Evolutionary conservation across 768 basidiomycete genomes (phyloP), one percentile per base, ranked within the genome.

Genomic region (Cystofilobasidium bisporidii): DNA sequence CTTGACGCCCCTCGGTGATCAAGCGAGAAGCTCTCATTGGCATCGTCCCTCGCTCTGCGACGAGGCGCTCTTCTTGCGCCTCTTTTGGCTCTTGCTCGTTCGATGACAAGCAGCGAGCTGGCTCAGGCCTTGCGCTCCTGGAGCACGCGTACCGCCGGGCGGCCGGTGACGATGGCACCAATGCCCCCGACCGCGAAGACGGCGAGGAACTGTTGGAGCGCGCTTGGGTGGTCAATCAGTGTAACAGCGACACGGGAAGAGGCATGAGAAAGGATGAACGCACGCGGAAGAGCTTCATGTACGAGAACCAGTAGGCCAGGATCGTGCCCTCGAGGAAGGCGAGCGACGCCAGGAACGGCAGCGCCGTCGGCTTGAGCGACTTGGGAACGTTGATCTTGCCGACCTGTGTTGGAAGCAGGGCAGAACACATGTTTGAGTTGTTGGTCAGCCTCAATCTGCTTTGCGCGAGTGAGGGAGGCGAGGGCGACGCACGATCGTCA

Each of bases 221-320:
- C 30, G 47, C 24, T n/a, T 32, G 9, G 9, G 33, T 36, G 36
- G 28, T 11, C n/a, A 53, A n/a, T n/a, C 11, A 6, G 30, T 33
- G n/a, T 24, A 58, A 56, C 30, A 56, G 15, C 3, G 24, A 22
- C 9, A 38, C 18, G 57, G 20, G 36, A 22, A 9, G 32, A 38
- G 55, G 32, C 22, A 40, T 1, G 28, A 17, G 17, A 10, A 36
- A 55, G 33, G 40, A 64, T 3, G 43, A 50, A 53, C 67, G 10
- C 6, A 68, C 67, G 55, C 61, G 61, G 53, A 68, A 68, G 10
- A 68, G 61, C 33, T 47, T 58, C 60, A 68, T 41, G 61, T 68
- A 68, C 22, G 60, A 61, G 32, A 68, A 30, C 67, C 67, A 68
- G 67, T 68, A 68, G 41, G 55, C 61, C 20, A 61, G 48, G 41